These are phyloP conservation scores for Fusarium nisikadoi DNA, from an alignment of 2,329 filamentous ascomycete genomes.

Conservation along the genomic window DNA sequence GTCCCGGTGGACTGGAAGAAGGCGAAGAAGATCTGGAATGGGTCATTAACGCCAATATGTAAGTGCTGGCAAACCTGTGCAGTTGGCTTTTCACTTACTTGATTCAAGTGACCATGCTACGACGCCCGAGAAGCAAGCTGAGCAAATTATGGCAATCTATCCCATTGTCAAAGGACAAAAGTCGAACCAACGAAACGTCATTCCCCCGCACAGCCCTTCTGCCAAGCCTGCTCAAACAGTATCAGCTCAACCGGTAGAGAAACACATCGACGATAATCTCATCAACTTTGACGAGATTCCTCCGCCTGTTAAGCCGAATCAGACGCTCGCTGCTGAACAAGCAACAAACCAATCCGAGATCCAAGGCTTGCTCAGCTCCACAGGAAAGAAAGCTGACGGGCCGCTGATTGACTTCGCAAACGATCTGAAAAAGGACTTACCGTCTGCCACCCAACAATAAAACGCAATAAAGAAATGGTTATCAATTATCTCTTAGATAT, in stretches of 20 bases:
- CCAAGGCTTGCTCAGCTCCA: slow-evolving; percentile 56
- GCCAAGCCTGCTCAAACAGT: slow-evolving; percentile 17
- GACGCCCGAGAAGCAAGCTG: slow-evolving; percentile 74
- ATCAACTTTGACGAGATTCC: slow-evolving; percentile 65
- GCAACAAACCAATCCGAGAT: slow-evolving; percentile 52
- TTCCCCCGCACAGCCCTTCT: slow-evolving; percentile 57
- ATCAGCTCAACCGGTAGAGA: slow-evolving; percentile 31
- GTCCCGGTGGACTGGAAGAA: slow-evolving; percentile 76
- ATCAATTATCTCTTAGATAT: slow-evolving; percentile 27
- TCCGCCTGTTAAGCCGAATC: not conserved
- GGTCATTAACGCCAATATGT: slow-evolving; percentile 92
- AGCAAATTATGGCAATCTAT: slow-evolving; percentile 88
- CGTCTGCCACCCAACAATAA: slow-evolving; percentile 45
- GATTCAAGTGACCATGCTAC: slow-evolving; percentile 49
- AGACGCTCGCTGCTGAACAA: not conserved
- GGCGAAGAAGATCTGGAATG: slow-evolving; percentile 92
- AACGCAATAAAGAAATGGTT: slow-evolving; percentile 34
- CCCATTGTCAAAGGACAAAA: slow-evolving; percentile 85
- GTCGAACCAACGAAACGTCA: slow-evolving; percentile 62
- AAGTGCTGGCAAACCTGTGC: slow-evolving; percentile 43
- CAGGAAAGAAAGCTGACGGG: slow-evolving; percentile 59
- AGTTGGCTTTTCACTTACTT: slow-evolving; percentile 21
- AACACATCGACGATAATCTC: slow-evolving; percentile 52
- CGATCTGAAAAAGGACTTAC: slow-evolving; percentile 64
- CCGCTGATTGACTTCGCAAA: slow-evolving; percentile 67